Evolutionary conservation across 169 alveolate species (phyloP).

Genomic region (Cryptosporidium ryanae): DNA sequence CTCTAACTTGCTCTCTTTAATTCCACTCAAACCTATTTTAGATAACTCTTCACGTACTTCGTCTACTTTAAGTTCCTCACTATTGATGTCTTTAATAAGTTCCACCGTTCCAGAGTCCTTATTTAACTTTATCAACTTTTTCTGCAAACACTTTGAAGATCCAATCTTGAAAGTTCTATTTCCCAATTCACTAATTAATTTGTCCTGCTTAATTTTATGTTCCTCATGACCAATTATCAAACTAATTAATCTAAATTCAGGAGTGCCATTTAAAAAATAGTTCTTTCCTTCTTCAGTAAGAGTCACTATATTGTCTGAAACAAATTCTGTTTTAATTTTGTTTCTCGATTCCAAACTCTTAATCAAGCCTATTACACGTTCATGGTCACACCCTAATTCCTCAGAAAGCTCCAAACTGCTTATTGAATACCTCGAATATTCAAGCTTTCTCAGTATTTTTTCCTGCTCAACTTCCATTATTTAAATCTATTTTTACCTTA

Average conservation of each 20-base stretch:
- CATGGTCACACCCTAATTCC: constrained; percentile 79
- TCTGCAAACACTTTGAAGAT: constrained; percentile 58
- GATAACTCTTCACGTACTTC: constrained; percentile 14
- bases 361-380: constrained; percentile 81
- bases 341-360: constrained; percentile 83
- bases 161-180: constrained; percentile 51
- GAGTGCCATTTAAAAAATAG: constrained; percentile 82
- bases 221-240: background rate
- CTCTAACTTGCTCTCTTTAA: constrained; percentile 26
- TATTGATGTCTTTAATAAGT: background rate
- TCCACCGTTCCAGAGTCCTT: constrained; percentile 44
- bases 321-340: constrained; percentile 79
- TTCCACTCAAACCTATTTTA: constrained; percentile 8
- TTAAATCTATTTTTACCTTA: background rate
- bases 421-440: background rate
- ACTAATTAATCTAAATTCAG: constrained; percentile 81
- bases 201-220: constrained; percentile 11
- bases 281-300: constrained; percentile 82
- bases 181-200: constrained; percentile 7
- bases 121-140: constrained; percentile 35
- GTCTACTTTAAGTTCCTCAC: background rate
- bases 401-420: constrained; percentile 40
- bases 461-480: constrained; percentile 42
- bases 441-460: constrained; percentile 29
- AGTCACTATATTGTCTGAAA: constrained; percentile 71